Percentiles rank a stretch among this genome's conserved stretches.
Evolutionary conservation across 2,329 filamentous ascomycete species (phyloP).

Genomic region (Daldinia eschscholtzii): DNA sequence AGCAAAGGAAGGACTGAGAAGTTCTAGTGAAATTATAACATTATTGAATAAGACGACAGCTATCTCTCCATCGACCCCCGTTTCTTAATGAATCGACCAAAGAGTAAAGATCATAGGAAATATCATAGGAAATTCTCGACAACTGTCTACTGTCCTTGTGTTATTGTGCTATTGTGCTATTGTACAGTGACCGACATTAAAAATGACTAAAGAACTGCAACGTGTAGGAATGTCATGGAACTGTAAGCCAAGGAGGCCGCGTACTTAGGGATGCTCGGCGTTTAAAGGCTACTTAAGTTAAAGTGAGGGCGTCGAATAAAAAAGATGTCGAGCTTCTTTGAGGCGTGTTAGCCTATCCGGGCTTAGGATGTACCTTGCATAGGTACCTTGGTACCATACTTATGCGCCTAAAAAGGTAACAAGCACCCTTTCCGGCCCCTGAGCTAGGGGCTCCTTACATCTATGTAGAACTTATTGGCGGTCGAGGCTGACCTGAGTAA

Average conservation of each 20-base stretch:
- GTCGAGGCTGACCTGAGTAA: not conserved
- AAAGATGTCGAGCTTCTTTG: conserved; percentile 19
- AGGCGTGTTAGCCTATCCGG: conserved; percentile 21
- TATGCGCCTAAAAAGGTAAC: not conserved
- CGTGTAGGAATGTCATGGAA: conserved; percentile 20
- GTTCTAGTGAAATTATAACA: conserved; percentile 39
- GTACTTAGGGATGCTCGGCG: conserved; percentile 27
- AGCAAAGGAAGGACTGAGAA: conserved; percentile 15
- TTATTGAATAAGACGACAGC: conserved; percentile 29
- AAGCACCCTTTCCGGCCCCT: not conserved
- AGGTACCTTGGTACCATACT: conserved; percentile 1
- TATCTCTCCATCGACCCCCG: conserved; percentile 34
- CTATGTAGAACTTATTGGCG: not conserved
- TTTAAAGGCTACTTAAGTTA: not conserved
- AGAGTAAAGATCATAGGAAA: conserved; percentile 28
- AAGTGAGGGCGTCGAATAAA: conserved; percentile 25
- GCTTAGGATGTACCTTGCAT: conserved; percentile 14
- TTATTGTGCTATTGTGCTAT: not conserved
- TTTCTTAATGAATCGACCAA: conserved; percentile 31
- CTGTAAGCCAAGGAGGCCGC: not conserved
- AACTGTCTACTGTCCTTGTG: conserved; percentile 6
- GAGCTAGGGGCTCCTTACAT: not conserved
- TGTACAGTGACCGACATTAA: conserved; percentile 15
- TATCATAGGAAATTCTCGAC: conserved; percentile 25
- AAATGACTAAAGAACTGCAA: conserved; percentile 8